phyloP scores from a whole-genome alignment of 1,284 basidiomycete genomes.

The Cryptococcus deneoformans region DNA sequence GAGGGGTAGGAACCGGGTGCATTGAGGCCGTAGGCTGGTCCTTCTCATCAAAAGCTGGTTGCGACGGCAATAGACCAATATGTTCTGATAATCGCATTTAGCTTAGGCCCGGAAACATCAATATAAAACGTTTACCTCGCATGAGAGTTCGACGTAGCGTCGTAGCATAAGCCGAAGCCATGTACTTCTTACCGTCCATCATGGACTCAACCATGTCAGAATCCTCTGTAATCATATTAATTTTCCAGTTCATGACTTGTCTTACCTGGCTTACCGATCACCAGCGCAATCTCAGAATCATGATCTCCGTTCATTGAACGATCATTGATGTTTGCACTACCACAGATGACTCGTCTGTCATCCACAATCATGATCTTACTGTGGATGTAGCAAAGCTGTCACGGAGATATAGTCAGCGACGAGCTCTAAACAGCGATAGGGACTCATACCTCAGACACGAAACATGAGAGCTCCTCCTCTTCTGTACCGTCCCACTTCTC shows the following conservation, averaged over 20 bases:
- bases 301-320: constrained; percentile 66
- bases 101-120: neutral
- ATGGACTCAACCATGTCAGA: constrained; percentile 67
- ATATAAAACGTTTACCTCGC: constrained; percentile 28
- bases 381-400: constrained; percentile 46
- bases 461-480: constrained; percentile 75
- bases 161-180: constrained; percentile 40
- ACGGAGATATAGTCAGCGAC: neutral
- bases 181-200: constrained; percentile 70
- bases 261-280: constrained; percentile 56
- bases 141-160: constrained; percentile 43
- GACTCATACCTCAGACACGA: constrained; percentile 75
- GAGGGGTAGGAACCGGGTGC: constrained; percentile 69
- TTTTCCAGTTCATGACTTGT: neutral
- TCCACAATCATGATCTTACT: constrained; percentile 83
- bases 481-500: constrained; percentile 80
- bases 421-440: constrained; percentile 56
- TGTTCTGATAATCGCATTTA: constrained; percentile 62
- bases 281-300: constrained; percentile 87
- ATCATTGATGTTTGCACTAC: constrained; percentile 63
- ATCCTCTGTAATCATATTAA: constrained; percentile 56
- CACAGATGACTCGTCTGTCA: constrained; percentile 71
- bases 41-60: constrained; percentile 41
- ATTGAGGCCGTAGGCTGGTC: constrained; percentile 59
- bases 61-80: constrained; percentile 65